Evolutionary conservation across 306 rosid genomes (phyloP).

Genomic region (Sophora flavescens): DNA sequence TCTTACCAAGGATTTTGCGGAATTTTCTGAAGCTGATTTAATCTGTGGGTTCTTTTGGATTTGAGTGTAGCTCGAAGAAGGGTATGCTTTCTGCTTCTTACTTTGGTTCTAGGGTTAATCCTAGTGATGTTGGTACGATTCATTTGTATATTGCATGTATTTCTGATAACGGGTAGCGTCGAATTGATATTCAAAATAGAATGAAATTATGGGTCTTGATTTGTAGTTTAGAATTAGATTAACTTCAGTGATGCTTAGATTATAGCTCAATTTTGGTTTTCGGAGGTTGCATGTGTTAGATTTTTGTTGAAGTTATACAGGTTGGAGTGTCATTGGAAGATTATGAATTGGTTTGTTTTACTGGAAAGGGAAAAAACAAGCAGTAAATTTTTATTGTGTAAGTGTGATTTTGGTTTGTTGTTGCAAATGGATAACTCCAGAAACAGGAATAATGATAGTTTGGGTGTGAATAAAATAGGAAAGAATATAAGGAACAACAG

Average conservation of each 20-base stretch:
- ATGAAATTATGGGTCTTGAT: slow-evolving; percentile 22
- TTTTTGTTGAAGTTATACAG: slow-evolving; percentile 35
- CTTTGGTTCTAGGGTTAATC: slow-evolving; percentile 52
- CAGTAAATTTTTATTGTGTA: slow-evolving; percentile 24
- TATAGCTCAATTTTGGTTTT: slow-evolving; percentile 33
- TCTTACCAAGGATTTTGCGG: slow-evolving; percentile 5
- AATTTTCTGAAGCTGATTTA: slow-evolving; percentile 35
- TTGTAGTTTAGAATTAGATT: slow-evolving; percentile 43
- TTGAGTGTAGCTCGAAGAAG: slow-evolving; percentile 31
- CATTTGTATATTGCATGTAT: slow-evolving; percentile 6
- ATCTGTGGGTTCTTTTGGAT: background rate
- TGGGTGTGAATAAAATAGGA: slow-evolving; percentile 93
- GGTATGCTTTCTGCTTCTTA: slow-evolving; percentile 58
- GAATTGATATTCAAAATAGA: background rate
- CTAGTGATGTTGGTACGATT: slow-evolving; percentile 46
- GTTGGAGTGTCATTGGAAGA: slow-evolving; percentile 43
- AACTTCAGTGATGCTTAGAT: slow-evolving; percentile 44
- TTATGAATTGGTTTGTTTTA: slow-evolving; percentile 53
- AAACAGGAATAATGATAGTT: slow-evolving; percentile 67
- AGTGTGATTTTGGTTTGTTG: slow-evolving; percentile 36
- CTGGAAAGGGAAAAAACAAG: slow-evolving; percentile 36
- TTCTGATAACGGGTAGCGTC: slow-evolving; percentile 27
- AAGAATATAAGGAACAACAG: slow-evolving; percentile 75
- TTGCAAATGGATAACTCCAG: slow-evolving; percentile 75
- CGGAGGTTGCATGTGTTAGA: slow-evolving; percentile 1